Evolutionary conservation across 805 yeast genomes (phyloP), one percentile per base, ranked within the genome.

Genomic region (Wickerhamiella kurtzmanii): DNA sequence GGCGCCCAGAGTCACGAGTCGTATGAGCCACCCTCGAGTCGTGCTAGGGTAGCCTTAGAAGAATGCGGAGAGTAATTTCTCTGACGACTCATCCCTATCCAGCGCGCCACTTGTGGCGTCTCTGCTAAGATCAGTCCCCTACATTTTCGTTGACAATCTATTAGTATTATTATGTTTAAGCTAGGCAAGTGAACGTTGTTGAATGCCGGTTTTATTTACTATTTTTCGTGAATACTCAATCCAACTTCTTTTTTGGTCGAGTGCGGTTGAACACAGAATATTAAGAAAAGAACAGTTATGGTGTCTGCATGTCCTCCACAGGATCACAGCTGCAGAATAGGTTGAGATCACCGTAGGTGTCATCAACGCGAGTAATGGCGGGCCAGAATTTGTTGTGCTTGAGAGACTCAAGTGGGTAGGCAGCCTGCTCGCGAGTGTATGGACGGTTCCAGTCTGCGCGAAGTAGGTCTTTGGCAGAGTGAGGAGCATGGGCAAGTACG

Each of bases 331-430:
- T 87, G 69, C 98, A 92, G 65, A 88, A 71, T 64, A 89, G 72
- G 67, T 92, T 80, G 74, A 80, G 70, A 63, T 92, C 98, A 54
- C 98, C 98, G 58, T 80, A 89, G 3, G 94, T 82, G 61, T 92
- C 98, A 62, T 92, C 95, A 46, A 89, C 74, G 64, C 98, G 78
- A 9, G 95, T 75, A 40, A 88, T 96, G 0, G 87, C 72, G 36
- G 98, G 97, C 98, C 98, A 92, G 62, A 87, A 82, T 66, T 92
- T 92, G 64, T 79, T 72, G 21, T 70, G 66, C 59, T 74, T 77
- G 61, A 92, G 73, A 60, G 72, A 76, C n/a, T 80, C 75, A 49
- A 86, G 70, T 44, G 98, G 97, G 64, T 77, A 92, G 13, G 92
- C 97, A 6, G 98, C 98, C 64, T 80, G 79, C 60, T 84, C 94